Base-by-base conservation (phyloP, 73 alveolate species). In the Breviolum minutum region DNA sequence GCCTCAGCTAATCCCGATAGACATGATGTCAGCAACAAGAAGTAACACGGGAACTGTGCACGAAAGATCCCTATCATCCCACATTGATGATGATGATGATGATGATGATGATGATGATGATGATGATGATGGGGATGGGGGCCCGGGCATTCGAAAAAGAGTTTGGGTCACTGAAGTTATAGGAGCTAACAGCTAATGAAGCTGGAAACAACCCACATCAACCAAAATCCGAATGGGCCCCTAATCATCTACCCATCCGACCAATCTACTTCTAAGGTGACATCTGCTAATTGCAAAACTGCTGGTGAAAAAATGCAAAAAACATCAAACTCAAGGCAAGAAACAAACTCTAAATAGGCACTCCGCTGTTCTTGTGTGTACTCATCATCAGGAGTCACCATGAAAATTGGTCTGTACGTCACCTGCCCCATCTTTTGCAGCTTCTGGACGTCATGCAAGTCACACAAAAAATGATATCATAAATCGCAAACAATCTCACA, bases 341-440 rank as follows among this genome's bases (percentile, higher is more conserved):
- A 63, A n/a, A 29, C 95, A 19, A 88, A 88, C 69, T 88, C 95
- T 61, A 88, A 64, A 68, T 88, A 88, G 27, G 95, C 95, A 60
- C 69, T 54, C 64, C 95, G 80, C 70, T 88, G 95, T 14, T 88
- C 95, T 76, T 66, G 71, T 7, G 95, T 88, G 62, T 88, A 88
- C 61, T 69, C 95, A 88, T 88, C 95, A 9, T 69, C 26, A 7
- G 86, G 12, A 20, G 84, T 16, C 86, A 66, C 85, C 95, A 88
- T 40, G 61, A 88, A 88, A 26, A 69, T 16, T 3, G 95, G 70
- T 19, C 95, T 48, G 63, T 88, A 88, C 10, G 30, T 88, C 85
- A 68, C 95, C 95, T 87, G 90, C 70, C 90, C 0, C 16, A 77
- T 77, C 60, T 13, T 13, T 11, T 77, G 63, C 86, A 17, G 63